Base-by-base conservation (phyloP, 2,329 filamentous ascomycete species). In the Leptographium lundbergii region DNA sequence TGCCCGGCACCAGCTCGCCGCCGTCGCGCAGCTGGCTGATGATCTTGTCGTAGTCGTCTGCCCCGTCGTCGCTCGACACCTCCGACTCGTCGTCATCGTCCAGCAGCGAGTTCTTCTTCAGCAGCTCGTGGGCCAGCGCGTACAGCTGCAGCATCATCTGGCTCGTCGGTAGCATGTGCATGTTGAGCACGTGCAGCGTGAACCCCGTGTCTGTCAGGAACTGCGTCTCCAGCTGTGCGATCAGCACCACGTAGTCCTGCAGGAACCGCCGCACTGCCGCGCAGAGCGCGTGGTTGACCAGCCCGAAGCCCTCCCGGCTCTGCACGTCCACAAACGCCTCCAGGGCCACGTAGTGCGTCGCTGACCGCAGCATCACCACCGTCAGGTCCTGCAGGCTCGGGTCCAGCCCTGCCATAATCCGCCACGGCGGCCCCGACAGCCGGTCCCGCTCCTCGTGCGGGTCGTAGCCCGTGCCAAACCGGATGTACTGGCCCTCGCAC, bases 401-500 rank as follows among this genome's bases (percentile, higher is more conserved):
- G 67, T 99, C 94, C 51, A 99, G 78, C 1, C 92, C 92, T 1
- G 88, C 81, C 7, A 89, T 75, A 62, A 96, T 85, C 63, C 84
- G 85, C 73, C 91, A 97, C 11, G 78, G 75, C 1, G 94, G 94
- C 0, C 94, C 94, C 6, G 86, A 81, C 56, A 99, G 76, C 17
- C 91, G 85, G 67, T 95, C 90, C 67, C 92, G 89, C 73, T 99
- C 94, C 57, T 89, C 84, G 3, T 80, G 75, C 0, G 91, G 90
- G 65, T 96, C 86, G 70, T 95, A 97, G 10, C 82, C 81, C 64
- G 89, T 87, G 60, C 81, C 81, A 69, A 90, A 97, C 59, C 89
- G 88, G 62, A 99, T 88, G 69, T 97, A 97, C 70, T 96, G 91
- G n/a, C 94, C 94, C 72, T 99, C 94, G 63, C 91, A 96, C 27